phyloP scores from a whole-genome alignment of 2,329 filamentous ascomycete genomes.

The Pseudocercospora musae region DNA sequence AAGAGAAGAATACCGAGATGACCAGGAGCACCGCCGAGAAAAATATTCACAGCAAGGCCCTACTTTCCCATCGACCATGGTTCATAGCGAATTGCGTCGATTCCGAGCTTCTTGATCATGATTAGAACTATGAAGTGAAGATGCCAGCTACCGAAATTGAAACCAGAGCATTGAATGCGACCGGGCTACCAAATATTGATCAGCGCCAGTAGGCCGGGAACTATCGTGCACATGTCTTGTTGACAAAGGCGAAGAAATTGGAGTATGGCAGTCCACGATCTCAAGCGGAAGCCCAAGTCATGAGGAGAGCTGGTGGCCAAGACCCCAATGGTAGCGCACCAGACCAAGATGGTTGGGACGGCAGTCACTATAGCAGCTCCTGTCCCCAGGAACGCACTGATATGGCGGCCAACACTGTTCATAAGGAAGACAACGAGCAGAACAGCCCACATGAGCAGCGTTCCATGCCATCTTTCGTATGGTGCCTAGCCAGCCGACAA shows the following conservation, averaged over 20 bases:
- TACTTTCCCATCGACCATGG: constrained; percentile 9
- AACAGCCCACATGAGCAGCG: constrained; percentile 26
- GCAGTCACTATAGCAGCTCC: constrained; percentile 45
- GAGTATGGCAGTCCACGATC: constrained; percentile 30
- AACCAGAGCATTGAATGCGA: constrained; percentile 48
- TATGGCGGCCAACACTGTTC: constrained; percentile 47
- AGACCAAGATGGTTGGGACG: constrained; percentile 40
- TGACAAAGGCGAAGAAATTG: constrained; percentile 16
- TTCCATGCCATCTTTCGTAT: constrained; percentile 31
- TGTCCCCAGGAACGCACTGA: constrained; percentile 49
- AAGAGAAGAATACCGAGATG: constrained; percentile 38
- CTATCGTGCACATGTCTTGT: constrained; percentile 10
- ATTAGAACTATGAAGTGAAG: constrained; percentile 40
- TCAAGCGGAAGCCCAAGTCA: constrained; percentile 44
- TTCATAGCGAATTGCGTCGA: constrained; percentile 8
- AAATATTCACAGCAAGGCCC: constrained; percentile 11
- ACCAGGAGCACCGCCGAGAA: constrained; percentile 15
- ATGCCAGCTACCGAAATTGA: constrained; percentile 51
- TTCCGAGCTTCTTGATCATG: constrained; percentile 13
- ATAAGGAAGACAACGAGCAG: constrained; percentile 31
- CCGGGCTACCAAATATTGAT: constrained; percentile 53
- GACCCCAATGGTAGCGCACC: constrained; percentile 41
- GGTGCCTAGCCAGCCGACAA: constrained; percentile 39
- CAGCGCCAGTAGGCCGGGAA: constrained; percentile 41
- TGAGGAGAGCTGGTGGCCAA: constrained; percentile 40